Percentiles rank a stretch among this genome's conserved stretches.
Evolutionary conservation across 257 asterid genomes (phyloP).

Genomic region (Fraxinus anomala): DNA sequence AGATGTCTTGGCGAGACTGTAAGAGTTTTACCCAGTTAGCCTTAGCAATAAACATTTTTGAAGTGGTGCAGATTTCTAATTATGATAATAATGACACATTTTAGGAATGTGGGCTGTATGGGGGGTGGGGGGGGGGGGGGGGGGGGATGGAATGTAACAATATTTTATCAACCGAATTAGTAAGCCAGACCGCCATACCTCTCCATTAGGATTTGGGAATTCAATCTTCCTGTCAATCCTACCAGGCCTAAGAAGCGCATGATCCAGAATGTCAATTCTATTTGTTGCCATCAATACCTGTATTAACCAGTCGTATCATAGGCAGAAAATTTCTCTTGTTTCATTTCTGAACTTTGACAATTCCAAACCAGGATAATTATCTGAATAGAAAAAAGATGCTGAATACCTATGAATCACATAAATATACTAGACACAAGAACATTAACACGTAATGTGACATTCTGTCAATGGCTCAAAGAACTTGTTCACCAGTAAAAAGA

Average conservation of each 20-base stretch:
- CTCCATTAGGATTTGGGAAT: slow-evolving; percentile 93
- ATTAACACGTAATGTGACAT: background rate
- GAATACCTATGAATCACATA: background rate
- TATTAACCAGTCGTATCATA: background rate
- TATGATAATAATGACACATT: background rate
- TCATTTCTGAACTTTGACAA: slow-evolving; percentile 16
- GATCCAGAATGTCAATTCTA: slow-evolving; percentile 86
- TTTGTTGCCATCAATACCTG: slow-evolving; percentile 97
- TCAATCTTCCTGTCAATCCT: slow-evolving; percentile 91
- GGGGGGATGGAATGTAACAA: background rate
- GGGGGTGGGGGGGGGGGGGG: no score
- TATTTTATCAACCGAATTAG: background rate
- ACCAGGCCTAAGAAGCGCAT: slow-evolving; percentile 92
- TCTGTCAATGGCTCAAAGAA: no score
- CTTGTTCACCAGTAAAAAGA: no score
- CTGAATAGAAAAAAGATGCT: slow-evolving; percentile 11
- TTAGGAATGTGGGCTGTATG: background rate
- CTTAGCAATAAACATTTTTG: background rate
- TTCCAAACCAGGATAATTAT: background rate
- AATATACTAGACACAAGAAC: background rate
- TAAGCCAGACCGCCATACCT: slow-evolving; percentile 37
- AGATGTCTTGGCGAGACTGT: slow-evolving; percentile 70
- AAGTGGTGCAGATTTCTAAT: background rate
- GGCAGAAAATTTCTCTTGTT: background rate
- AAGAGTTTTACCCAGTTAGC: slow-evolving; percentile 22